Evolutionary conservation across 2,329 filamentous ascomycete genomes (phyloP).

Genomic region (Aureobasidium zeae): DNA sequence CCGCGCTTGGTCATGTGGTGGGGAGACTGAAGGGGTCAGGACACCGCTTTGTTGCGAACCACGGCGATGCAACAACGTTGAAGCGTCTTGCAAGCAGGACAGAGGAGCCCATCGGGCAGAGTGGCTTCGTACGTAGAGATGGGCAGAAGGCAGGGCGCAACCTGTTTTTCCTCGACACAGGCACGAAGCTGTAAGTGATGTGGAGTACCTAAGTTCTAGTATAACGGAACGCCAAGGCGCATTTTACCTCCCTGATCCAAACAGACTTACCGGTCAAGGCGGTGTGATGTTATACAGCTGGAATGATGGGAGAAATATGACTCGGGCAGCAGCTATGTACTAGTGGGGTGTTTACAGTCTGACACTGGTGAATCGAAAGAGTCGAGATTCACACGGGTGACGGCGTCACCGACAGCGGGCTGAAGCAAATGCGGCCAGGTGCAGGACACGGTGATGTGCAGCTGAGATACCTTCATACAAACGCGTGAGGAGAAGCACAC

Average conservation of each 20-base stretch:
- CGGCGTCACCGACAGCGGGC: constrained; percentile 8
- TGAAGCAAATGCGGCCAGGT: neutral
- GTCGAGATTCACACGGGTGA: constrained; percentile 2
- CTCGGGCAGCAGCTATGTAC: no score
- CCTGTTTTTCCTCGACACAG: constrained; percentile 26
- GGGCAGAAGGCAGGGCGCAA: constrained; percentile 29
- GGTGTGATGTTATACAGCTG: no score
- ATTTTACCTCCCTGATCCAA: no score
- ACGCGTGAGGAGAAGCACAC: neutral
- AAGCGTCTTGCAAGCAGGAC: constrained; percentile 34
- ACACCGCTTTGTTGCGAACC: constrained; percentile 49
- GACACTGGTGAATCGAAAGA: no score
- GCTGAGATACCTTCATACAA: no score
- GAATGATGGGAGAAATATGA: no score
- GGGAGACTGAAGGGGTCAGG: constrained; percentile 39
- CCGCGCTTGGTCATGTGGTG: constrained; percentile 42
- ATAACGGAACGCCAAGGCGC: no score
- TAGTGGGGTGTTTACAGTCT: no score
- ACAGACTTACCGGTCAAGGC: no score
- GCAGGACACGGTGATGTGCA: constrained; percentile 5
- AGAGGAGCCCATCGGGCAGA: constrained; percentile 42
- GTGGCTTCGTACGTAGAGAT: constrained; percentile 36
- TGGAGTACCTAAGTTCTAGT: no score
- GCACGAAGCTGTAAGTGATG: neutral
- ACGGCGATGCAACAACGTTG: constrained; percentile 43